Evolutionary conservation across 1,139 yeast species (phyloP).

Genomic region (Hyphopichia fennica): DNA sequence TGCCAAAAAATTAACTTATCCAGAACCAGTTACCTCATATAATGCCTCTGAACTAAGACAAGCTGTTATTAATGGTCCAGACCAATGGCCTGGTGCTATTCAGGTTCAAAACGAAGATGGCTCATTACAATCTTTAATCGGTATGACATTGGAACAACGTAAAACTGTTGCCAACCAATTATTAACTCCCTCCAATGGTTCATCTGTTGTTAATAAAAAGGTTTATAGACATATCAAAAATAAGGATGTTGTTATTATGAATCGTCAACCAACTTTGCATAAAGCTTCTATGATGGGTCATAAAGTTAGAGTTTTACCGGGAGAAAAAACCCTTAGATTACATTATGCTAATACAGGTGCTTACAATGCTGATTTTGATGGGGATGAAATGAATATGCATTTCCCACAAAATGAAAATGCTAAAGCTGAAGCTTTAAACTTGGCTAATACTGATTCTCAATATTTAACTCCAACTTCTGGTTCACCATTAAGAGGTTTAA

Average conservation of each 20-base stretch:
- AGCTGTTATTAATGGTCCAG: conserved; percentile 97
- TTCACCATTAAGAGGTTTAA: conserved; percentile 95
- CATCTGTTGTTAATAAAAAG: conserved; percentile 75
- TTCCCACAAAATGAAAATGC: conserved; percentile 99
- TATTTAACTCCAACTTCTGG: conserved; percentile 98
- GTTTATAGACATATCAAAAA: conserved; percentile 92
- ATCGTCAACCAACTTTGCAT: conserved; percentile 98
- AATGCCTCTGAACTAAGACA: conserved; percentile 88
- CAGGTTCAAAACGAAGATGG: conserved; percentile 98
- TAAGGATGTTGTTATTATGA: conserved; percentile 95
- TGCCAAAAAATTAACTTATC: conserved; percentile 92
- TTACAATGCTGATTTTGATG: conserved; percentile 98
- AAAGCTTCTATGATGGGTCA: conserved; percentile 99
- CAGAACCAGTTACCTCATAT: conserved; percentile 97
- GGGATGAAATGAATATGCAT: conserved; percentile 99
- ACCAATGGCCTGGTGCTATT: conserved; percentile 97
- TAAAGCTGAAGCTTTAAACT: conserved; percentile 89
- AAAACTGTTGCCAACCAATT: conserved; percentile 95
- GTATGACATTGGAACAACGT: conserved; percentile 92
- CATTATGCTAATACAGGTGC: conserved; percentile 99
- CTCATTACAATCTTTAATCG: conserved; percentile 73
- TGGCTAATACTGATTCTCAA: conserved; percentile 97
- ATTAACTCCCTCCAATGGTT: conserved; percentile 72
- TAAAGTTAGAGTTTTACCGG: conserved; percentile 93
- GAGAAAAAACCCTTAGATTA: conserved; percentile 92